phyloP scores from a whole-genome alignment of 768 basidiomycete genomes.

The Coprinopsis sp. region DNA sequence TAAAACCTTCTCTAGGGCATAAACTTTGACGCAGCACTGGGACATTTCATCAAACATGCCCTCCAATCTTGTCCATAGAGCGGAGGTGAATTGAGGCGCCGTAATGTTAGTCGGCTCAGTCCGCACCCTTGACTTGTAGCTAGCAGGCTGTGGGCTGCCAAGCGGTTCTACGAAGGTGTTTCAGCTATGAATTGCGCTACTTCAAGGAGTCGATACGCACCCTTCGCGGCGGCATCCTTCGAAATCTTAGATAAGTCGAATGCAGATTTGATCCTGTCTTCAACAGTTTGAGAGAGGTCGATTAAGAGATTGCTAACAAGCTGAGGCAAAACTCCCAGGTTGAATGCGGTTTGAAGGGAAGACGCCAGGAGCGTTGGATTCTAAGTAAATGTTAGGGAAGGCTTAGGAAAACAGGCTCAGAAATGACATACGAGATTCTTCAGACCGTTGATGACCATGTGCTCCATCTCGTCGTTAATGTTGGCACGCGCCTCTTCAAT shows the following conservation, averaged over 20 bases:
- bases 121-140: conserved; percentile 81
- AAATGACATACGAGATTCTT: conserved; percentile 57
- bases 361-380: conserved; percentile 89
- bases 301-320: conserved; percentile 74
- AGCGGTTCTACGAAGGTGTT: conserved; percentile 13
- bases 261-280: conserved; percentile 70
- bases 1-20: conserved; percentile 91
- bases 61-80: conserved; percentile 80
- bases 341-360: conserved; percentile 93
- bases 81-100: conserved; percentile 79
- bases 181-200: conserved; percentile 8
- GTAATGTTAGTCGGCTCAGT: conserved; percentile 89
- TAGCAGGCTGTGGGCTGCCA: conserved; percentile 26
- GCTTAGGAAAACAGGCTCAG: neutral
- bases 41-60: conserved; percentile 84
- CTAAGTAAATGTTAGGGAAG: conserved; percentile 33
- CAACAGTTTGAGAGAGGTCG: conserved; percentile 80
- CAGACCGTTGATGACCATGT: conserved; percentile 80
- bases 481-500: conserved; percentile 67
- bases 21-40: conserved; percentile 88
- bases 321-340: conserved; percentile 78
- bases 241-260: conserved; percentile 89
- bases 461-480: conserved; percentile 86
- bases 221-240: conserved; percentile 78
- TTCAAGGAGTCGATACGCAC: conserved; percentile 32